phyloP scores from a whole-genome alignment of 208 protist genomes.

The Herpetomonas tarakana region DNA sequence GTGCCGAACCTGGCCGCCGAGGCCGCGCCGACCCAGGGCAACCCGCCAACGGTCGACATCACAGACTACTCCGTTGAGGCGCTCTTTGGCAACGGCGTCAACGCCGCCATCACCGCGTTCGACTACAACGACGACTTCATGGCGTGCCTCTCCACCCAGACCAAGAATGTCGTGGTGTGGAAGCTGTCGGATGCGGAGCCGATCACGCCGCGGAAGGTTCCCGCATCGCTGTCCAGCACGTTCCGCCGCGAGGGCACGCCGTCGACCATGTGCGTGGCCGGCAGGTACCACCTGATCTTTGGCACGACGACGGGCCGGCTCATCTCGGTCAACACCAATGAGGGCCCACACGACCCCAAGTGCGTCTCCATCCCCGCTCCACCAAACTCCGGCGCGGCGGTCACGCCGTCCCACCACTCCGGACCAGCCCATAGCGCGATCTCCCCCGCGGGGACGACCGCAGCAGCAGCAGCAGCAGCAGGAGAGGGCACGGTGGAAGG shows the following conservation, averaged over 20 bases:
- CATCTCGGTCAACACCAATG: constrained; percentile 74
- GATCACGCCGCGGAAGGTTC: constrained; percentile 43
- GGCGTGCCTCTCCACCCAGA: constrained; percentile 48
- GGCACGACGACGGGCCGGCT: constrained; percentile 71
- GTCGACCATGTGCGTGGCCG: constrained; percentile 67
- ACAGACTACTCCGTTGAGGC: constrained; percentile 46
- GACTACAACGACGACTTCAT: constrained; percentile 84
- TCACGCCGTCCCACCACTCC: neutral
- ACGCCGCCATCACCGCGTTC: constrained; percentile 50
- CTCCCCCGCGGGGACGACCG: constrained; percentile 16
- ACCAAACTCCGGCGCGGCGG: neutral
- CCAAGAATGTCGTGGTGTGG: constrained; percentile 52
- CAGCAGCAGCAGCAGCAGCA: constrained; percentile 13
- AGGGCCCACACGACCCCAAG: constrained; percentile 41
- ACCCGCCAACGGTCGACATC: constrained; percentile 13
- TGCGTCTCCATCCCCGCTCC: constrained; percentile 29
- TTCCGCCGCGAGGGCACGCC: constrained; percentile 68
- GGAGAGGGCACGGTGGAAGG: constrained; percentile 25
- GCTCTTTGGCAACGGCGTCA: constrained; percentile 52
- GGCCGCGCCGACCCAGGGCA: constrained; percentile 1
- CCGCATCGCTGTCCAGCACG: constrained; percentile 18
- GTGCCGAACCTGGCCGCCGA: constrained; percentile 14
- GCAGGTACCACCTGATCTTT: constrained; percentile 75
- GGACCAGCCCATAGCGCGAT: neutral
- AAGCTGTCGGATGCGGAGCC: constrained; percentile 44